These are phyloP conservation scores for Pseudogymnoascus sp. DNA, from an alignment of 2,329 filamentous ascomycete species.

Conservation along the genomic window DNA sequence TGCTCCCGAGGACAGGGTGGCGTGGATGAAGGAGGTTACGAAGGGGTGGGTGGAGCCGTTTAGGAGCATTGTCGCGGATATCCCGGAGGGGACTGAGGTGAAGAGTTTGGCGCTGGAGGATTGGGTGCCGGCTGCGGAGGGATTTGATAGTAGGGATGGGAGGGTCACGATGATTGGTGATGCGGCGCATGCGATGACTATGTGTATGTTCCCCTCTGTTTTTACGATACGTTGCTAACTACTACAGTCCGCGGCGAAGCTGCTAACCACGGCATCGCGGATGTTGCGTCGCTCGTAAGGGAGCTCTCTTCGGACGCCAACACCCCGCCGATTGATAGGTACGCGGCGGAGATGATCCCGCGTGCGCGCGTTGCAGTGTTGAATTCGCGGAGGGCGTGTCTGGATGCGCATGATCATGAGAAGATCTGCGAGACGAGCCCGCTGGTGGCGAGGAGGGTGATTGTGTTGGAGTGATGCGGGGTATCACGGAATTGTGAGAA, in stretches of 20 bases:
- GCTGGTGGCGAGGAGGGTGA: neutral
- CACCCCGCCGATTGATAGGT: slow-evolving; percentile 19
- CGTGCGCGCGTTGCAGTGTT: slow-evolving; percentile 27
- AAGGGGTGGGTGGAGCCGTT: slow-evolving; percentile 43
- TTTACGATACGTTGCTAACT: neutral
- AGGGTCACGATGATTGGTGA: slow-evolving; percentile 44
- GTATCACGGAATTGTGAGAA: neutral
- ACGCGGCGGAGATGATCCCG: slow-evolving; percentile 27
- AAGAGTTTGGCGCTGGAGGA: slow-evolving; percentile 41
- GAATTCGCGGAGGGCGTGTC: slow-evolving; percentile 29
- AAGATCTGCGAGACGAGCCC: slow-evolving; percentile 33
- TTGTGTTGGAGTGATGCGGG: neutral
- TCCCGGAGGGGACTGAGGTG: slow-evolving; percentile 35
- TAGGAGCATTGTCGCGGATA: slow-evolving; percentile 31
- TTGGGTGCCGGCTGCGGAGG: slow-evolving; percentile 34
- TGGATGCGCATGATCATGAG: slow-evolving; percentile 26
- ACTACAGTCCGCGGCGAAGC: slow-evolving; percentile 46
- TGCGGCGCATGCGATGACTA: slow-evolving; percentile 49
- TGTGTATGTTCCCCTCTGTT: slow-evolving; percentile 38
- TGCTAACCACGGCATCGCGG: slow-evolving; percentile 47
- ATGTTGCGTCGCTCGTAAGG: slow-evolving; percentile 39
- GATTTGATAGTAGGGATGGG: slow-evolving; percentile 30
- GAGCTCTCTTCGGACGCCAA: slow-evolving; percentile 17
- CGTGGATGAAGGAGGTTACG: slow-evolving; percentile 37
- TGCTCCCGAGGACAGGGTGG: slow-evolving; percentile 31